Percentiles rank a stretch among this genome's conserved stretches.
Conservation (phyloP, 768 basidiomycete species). For the Leccinum broughii region DNA sequence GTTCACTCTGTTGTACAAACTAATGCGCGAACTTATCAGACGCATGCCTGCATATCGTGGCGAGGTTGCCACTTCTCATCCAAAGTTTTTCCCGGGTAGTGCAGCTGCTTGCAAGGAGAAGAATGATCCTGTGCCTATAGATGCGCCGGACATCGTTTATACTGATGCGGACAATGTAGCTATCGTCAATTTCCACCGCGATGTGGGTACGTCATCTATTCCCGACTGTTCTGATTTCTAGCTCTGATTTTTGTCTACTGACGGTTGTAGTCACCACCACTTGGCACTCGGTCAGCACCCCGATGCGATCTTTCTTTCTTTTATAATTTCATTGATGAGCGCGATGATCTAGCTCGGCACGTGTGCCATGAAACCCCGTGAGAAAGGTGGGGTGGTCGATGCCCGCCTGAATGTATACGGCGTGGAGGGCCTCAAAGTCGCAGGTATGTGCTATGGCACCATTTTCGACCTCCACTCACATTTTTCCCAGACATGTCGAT, state of each 20-base stretch:
- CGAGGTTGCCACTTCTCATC: slow-evolving; percentile 20
- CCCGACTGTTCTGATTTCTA: too few relatives aligned
- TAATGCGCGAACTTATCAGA: slow-evolving; percentile 49
- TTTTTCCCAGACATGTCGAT: slow-evolving; percentile 5
- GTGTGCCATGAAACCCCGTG: slow-evolving; percentile 57
- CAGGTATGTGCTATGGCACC: slow-evolving; percentile 8
- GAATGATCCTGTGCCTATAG: slow-evolving; percentile 15
- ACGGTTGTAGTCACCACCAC: neutral
- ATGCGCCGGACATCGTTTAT: neutral
- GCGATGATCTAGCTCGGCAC: slow-evolving; percentile 36
- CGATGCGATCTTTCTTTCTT: neutral
- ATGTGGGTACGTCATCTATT: neutral
- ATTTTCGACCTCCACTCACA: neutral
- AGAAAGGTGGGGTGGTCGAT: slow-evolving; percentile 13
- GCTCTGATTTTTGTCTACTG: neutral
- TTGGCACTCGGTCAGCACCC: neutral
- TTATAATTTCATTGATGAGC: neutral
- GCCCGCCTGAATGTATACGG: slow-evolving; percentile 17
- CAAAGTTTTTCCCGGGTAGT: slow-evolving; percentile 32
- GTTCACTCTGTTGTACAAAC: slow-evolving; percentile 55
- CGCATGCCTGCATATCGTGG: slow-evolving; percentile 44
- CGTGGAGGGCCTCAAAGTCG: slow-evolving; percentile 15
- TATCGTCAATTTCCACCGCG: neutral
- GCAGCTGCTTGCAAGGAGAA: slow-evolving; percentile 25
- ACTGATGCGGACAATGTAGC: neutral